Base-by-base conservation (phyloP, 2,329 filamentous ascomycete species). In the Hypomyces perniciosus region DNA sequence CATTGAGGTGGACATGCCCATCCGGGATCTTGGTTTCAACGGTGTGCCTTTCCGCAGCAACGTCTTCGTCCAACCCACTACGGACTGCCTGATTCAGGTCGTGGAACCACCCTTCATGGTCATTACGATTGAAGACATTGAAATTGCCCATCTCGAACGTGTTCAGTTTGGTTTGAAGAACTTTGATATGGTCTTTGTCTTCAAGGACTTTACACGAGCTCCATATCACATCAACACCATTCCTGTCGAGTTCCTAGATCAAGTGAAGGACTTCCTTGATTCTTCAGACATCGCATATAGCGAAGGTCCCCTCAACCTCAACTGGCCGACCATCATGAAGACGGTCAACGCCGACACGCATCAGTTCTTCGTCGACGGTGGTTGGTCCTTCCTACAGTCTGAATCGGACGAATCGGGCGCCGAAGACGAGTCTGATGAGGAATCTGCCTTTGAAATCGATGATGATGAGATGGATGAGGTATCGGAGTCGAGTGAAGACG, bases 311-410 rank as follows among this genome's bases (percentile, higher is more conserved):
- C 83, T 99, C 59, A 99, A 99, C 73, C 79, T 99, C 51, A 97
- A 97, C 77, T 99, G 93, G 93, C 87, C 88, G 8, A 96, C 91
- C 12, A 99, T 99, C 65, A 99, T 99, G 90, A 99, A 99, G 79
- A 99, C 93, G 0, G 91, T 99, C 28, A 92, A 88, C 20, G 85
- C 87, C 34, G 91, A 99, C 65, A 89, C 93, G 2, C 92, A 99
- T 66, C 83, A 86, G 60, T 99, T 99, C 81, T 99, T 96, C 69
- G 82, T 79, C 4, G 92, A 97, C 57, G 93, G 95, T 31, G 93
- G 93, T 42, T 99, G 93, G 93, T 86, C 83, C 2, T 97, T 99
- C 80, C 69, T 99, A 53, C 84, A 85, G 48, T 85, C 85, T 34
- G 92, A 96, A 53, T 90, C 86, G 1, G 93, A 97, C 63, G 88